Conservation (phyloP, 106 monocot species). For the Platanthera guangdongensis region DNA sequence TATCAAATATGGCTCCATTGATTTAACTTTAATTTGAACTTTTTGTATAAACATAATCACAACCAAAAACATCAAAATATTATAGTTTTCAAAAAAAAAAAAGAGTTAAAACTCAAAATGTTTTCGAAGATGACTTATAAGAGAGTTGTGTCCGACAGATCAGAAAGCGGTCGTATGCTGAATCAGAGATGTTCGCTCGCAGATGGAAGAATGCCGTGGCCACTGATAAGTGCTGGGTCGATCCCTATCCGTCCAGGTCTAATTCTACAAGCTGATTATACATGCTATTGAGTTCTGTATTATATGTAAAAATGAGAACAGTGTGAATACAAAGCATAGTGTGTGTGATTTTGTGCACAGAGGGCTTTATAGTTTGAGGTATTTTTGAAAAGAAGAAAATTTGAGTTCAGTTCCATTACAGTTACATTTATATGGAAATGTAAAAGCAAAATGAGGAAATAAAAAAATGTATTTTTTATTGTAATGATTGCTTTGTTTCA, state of each 20-base stretch:
- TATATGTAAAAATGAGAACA: no score
- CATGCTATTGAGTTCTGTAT: no score
- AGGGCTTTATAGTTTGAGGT: not conserved
- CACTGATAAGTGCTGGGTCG: constrained; percentile 31
- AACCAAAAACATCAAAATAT: not conserved
- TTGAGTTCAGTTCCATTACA: not conserved
- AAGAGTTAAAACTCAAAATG: not conserved
- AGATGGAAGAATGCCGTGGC: constrained; percentile 35
- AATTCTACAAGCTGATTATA: constrained; percentile 4
- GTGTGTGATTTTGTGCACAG: not conserved
- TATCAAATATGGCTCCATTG: not conserved
- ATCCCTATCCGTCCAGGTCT: constrained; percentile 21
- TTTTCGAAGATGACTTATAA: not conserved
- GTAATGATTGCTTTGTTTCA: no score
- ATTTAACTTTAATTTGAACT: not conserved
- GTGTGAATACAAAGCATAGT: not conserved
- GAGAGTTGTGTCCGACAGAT: constrained; percentile 7
- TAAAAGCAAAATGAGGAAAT: not conserved
- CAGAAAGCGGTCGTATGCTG: constrained; percentile 24
- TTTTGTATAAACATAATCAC: not conserved
- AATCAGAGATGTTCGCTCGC: constrained; percentile 22
- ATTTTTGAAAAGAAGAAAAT: not conserved
- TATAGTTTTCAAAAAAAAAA: no score
- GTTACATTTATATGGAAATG: not conserved
- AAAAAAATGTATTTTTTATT: not conserved